These are phyloP conservation scores for Neofusicoccum kwambonambiense DNA, from an alignment of 2,329 filamentous ascomycete genomes.

Conservation along the genomic window DNA sequence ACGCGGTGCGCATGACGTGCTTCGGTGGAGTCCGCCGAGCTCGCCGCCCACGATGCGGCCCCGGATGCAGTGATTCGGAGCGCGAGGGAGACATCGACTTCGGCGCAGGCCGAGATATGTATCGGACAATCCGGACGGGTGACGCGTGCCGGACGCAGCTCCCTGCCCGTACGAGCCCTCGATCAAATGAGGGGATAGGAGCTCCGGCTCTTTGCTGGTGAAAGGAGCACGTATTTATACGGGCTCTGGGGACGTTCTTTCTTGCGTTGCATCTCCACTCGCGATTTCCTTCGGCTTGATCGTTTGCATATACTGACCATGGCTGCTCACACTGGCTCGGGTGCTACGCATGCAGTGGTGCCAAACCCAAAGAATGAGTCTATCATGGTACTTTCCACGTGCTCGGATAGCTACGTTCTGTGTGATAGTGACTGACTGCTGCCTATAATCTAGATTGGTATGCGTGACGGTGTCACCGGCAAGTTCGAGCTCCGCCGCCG, in stretches of 20 bases:
- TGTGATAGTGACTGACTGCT: background rate
- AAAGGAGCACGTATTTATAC: too few species aligned
- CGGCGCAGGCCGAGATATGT: background rate
- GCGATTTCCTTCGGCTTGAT: too few species aligned
- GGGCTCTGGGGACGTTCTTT: background rate
- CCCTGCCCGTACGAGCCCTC: too few species aligned
- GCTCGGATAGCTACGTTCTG: too few species aligned
- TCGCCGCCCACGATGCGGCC: background rate
- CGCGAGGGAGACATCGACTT: background rate
- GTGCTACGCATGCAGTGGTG: background rate
- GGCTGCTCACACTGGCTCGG: background rate
- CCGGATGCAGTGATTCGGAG: background rate
- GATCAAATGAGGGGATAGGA: too few species aligned
- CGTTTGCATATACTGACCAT: background rate
- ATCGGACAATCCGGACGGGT: too few species aligned
- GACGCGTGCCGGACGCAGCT: too few species aligned
- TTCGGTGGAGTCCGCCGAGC: constrained; percentile 1
- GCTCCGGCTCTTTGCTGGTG: too few species aligned
- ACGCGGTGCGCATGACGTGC: background rate
- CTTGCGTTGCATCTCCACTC: background rate
- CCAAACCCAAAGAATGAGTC: background rate
- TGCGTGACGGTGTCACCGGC: background rate
- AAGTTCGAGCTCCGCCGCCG: background rate
- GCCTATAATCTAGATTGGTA: background rate
- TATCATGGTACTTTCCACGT: background rate